Conservation (phyloP, 2,329 filamentous ascomycete genomes). For the Penicillium capsulatum region DNA sequence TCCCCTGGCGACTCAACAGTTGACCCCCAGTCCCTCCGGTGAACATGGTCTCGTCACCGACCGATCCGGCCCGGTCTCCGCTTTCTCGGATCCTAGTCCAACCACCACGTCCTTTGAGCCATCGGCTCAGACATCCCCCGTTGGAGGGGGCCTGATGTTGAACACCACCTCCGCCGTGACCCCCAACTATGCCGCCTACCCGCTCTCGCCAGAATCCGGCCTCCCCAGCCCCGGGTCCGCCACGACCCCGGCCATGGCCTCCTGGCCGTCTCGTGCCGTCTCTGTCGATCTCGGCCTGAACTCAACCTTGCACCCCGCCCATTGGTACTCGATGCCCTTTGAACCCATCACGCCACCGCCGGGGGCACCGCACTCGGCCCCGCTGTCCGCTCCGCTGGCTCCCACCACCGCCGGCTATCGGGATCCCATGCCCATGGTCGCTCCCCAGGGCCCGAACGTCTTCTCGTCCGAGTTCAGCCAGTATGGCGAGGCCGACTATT, state of each 20-base stretch:
- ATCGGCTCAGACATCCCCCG: slow-evolving; percentile 24
- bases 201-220: slow-evolving; percentile 26
- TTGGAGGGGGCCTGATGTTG: slow-evolving; percentile 23
- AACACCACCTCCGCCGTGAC: slow-evolving; percentile 25
- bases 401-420: slow-evolving; percentile 16
- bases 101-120: slow-evolving; percentile 26
- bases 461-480: slow-evolving; percentile 22
- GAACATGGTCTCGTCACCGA: slow-evolving; percentile 22
- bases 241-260: slow-evolving; percentile 15
- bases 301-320: slow-evolving; percentile 16
- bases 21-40: slow-evolving; percentile 23
- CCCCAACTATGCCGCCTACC: slow-evolving; percentile 26
- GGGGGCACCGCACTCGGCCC: slow-evolving; percentile 24
- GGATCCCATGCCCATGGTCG: slow-evolving; percentile 24
- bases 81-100: slow-evolving; percentile 18
- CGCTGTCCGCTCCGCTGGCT: slow-evolving; percentile 16
- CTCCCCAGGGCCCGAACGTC: slow-evolving; percentile 18
- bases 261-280: slow-evolving; percentile 17
- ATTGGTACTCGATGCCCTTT: slow-evolving; percentile 31
- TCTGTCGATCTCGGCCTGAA: slow-evolving; percentile 23
- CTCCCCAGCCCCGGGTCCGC: slow-evolving; percentile 27
- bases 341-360: slow-evolving; percentile 23
- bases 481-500: slow-evolving; percentile 18
- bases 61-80: slow-evolving; percentile 8
- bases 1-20: slow-evolving; percentile 16